Evolutionary conservation across 164 flowering plant genomes (phyloP), one percentile per base, ranked within the genome.

Genomic region (Tetrastigma voinierianum): DNA sequence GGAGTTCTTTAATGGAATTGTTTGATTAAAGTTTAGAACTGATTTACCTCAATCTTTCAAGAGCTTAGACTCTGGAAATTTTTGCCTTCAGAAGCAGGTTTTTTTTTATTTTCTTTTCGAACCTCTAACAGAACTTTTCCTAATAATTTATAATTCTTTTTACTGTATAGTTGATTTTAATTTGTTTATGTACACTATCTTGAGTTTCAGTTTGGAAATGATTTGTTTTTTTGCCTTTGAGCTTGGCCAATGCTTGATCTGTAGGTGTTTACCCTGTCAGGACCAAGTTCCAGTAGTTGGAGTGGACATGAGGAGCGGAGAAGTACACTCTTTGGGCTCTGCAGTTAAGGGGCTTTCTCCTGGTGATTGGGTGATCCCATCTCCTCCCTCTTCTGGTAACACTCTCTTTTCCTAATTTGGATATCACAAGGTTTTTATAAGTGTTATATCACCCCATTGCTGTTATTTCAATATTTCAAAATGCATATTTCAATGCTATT

Each of bases 301-400:
- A 66, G n/a, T n/a, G 99, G 99, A 62, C 87, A 90, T 68, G 99
- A 96, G 46, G 99, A 18, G 99, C 93, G 98, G 97, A 21, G 90
- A 90, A 77, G 91, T 93, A 21, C 77, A 84, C 46, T 78, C 86
- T 13, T 77, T 88, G 1, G 98, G 99, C 16, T 76, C 94, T 71
- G 83, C 85, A 16, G 98, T 92, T 32, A 82, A 61, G 74, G 76
- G 67, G 72, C 80, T 96, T n/a, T 72, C 81, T 44, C 88, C 87
- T 59, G 98, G 97, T 16, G 99, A 96, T 75, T 78, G 77, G 93
- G 97, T 96, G 67, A 89, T 96, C 40, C 96, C 97, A 23, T 92
- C 85, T 52, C 98, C 99, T 43, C 95, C 93, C 56, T 83, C 87
- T 65, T 92, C 73, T 75, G 99, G 99, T 89, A 32, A 83, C 44